These are phyloP conservation scores for Colletotrichum eremochloae DNA, from an alignment of 2,329 filamentous ascomycete genomes.

Conservation along the genomic window DNA sequence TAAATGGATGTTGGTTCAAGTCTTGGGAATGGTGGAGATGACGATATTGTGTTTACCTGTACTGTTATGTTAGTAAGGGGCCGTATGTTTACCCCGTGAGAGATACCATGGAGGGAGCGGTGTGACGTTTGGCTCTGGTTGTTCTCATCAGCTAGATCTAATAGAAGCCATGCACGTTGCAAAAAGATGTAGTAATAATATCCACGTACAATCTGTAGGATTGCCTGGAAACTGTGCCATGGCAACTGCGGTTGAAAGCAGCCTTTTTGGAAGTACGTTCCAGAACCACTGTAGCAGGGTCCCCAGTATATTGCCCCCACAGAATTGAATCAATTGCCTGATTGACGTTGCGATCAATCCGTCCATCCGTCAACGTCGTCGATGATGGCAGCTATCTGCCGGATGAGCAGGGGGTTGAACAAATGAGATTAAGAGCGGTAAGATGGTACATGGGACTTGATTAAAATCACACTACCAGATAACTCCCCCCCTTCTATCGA, in stretches of 20 bases:
- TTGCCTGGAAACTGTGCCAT: neutral
- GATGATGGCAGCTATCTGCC: neutral
- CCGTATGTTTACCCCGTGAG: neutral
- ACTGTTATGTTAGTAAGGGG: slow-evolving; percentile 4
- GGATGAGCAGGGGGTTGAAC: slow-evolving; percentile 7
- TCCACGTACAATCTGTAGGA: neutral
- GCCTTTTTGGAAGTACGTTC: neutral
- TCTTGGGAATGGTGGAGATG: neutral
- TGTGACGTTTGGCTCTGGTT: neutral
- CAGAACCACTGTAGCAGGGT: neutral
- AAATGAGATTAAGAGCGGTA: slow-evolving; percentile 25
- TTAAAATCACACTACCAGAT: slow-evolving; percentile 39
- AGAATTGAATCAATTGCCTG: slow-evolving; percentile 18
- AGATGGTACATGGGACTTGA: slow-evolving; percentile 40
- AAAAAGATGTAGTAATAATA: too few relatives aligned
- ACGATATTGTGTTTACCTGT: neutral
- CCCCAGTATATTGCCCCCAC: slow-evolving; percentile 1
- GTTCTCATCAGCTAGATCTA: slow-evolving; percentile 7
- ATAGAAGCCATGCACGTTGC: neutral
- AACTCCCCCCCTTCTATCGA: slow-evolving; percentile 40
- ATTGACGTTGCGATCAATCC: neutral
- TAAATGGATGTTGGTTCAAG: slow-evolving; percentile 36
- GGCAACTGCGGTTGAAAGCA: neutral
- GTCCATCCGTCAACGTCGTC: neutral
- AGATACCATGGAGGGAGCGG: slow-evolving; percentile 16